Conservation (phyloP, 495 filamentous ascomycete species). For the Pyrenula aspistea region DNA sequence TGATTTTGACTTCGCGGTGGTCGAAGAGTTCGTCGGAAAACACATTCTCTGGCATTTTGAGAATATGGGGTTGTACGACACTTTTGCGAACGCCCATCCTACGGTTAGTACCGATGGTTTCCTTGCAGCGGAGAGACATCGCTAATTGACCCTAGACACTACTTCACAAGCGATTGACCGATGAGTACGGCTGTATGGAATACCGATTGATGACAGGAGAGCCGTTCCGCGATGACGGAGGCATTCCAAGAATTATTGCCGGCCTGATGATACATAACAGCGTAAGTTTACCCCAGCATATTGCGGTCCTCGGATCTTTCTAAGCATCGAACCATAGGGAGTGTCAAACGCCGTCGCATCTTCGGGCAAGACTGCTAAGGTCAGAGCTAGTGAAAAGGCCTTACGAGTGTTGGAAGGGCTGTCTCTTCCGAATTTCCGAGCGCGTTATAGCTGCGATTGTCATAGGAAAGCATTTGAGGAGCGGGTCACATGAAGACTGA, state of each 20-base stretch:
- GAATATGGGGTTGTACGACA: slow-evolving; percentile 83
- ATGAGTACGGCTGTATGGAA: slow-evolving; percentile 38
- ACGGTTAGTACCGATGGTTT: slow-evolving; percentile 27
- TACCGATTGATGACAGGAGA: slow-evolving; percentile 43
- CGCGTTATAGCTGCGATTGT: slow-evolving; percentile 54
- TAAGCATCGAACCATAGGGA: background rate
- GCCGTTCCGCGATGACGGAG: slow-evolving; percentile 29
- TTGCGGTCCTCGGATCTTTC: no score
- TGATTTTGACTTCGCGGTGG: slow-evolving; percentile 58
- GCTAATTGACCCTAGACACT: slow-evolving; percentile 28
- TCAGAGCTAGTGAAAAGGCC: slow-evolving; percentile 59
- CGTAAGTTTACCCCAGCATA: slow-evolving; percentile 50
- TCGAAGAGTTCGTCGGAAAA: slow-evolving; percentile 63
- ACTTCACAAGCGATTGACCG: slow-evolving; percentile 36
- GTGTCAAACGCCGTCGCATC: slow-evolving; percentile 37
- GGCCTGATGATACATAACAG: slow-evolving; percentile 67
- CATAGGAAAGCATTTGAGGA: background rate
- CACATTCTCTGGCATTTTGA: slow-evolving; percentile 69
- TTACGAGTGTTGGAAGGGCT: slow-evolving; percentile 45
- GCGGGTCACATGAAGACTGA: no score
- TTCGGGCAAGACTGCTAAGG: slow-evolving; percentile 59
- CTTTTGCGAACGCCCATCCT: slow-evolving; percentile 81
- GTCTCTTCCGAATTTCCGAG: slow-evolving; percentile 43
- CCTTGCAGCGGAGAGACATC: slow-evolving; percentile 25
- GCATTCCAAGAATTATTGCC: slow-evolving; percentile 43